Evolutionary conservation across 2,329 filamentous ascomycete genomes (phyloP).

Genomic region (Sporothrix mexicana): DNA sequence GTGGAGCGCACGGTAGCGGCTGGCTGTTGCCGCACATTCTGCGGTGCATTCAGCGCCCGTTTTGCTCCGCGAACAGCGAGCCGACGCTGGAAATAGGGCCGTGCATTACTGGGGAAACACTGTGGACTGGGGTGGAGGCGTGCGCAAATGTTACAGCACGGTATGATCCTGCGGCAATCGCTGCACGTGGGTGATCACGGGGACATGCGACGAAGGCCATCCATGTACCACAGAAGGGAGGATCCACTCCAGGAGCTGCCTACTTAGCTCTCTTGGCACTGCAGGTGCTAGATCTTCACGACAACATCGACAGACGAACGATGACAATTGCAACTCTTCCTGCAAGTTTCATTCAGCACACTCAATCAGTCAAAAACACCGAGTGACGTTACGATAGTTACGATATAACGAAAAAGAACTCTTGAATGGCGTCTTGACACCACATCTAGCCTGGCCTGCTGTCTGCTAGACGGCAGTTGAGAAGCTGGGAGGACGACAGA

Average conservation of each 20-base stretch:
- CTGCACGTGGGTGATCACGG: constrained; percentile 8
- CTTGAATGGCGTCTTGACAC: constrained; percentile 15
- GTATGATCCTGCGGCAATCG: constrained; percentile 19
- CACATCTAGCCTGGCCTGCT: background rate
- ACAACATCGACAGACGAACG: constrained; percentile 4
- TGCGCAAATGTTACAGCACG: constrained; percentile 4
- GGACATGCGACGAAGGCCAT: background rate
- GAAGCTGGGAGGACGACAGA: background rate
- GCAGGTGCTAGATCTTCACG: constrained; percentile 17
- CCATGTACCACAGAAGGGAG: background rate
- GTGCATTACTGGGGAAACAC: constrained; percentile 30
- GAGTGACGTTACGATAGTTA: background rate
- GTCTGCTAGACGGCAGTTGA: constrained; percentile 11
- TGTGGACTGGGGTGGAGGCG: constrained; percentile 21
- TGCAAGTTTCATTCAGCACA: background rate
- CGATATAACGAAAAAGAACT: background rate
- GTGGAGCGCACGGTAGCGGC: constrained; percentile 29
- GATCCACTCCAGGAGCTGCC: constrained; percentile 14
- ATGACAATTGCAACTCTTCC: background rate
- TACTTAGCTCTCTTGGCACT: constrained; percentile 21
- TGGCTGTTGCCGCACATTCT: constrained; percentile 11
- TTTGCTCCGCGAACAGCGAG: constrained; percentile 30
- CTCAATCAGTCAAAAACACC: background rate
- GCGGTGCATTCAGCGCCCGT: constrained; percentile 27
- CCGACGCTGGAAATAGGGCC: constrained; percentile 8